Evolutionary conservation across 768 basidiomycete species (phyloP).

Genomic region (Phanerochaete sordida): DNA sequence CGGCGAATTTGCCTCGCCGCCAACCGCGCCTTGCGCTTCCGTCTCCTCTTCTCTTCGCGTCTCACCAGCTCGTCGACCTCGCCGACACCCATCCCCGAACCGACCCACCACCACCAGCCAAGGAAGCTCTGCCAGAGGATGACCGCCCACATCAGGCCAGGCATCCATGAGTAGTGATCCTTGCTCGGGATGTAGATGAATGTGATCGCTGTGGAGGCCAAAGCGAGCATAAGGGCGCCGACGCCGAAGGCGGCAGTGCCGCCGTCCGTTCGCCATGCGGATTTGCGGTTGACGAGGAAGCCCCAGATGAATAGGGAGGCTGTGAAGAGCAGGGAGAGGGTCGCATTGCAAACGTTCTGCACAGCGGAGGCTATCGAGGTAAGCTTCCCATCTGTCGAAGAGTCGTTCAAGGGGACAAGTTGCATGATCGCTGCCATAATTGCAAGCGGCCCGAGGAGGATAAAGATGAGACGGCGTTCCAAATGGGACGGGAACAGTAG

Average conservation of each 20-base stretch:
- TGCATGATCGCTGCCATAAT: constrained; percentile 81
- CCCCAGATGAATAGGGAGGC: constrained; percentile 91
- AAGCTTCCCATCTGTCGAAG: constrained; percentile 28
- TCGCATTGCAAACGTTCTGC: constrained; percentile 93
- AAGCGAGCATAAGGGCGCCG: constrained; percentile 78
- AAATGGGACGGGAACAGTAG: constrained; percentile 89
- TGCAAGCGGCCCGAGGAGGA: constrained; percentile 84
- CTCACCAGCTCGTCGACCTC: constrained; percentile 64
- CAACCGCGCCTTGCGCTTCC: constrained; percentile 41
- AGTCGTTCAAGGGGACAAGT: constrained; percentile 64
- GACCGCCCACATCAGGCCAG: constrained; percentile 84
- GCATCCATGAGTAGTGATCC: constrained; percentile 90
- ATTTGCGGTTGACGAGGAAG: constrained; percentile 77
- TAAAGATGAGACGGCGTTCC: constrained; percentile 83
- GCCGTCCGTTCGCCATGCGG: constrained; percentile 96
- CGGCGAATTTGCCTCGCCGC: constrained; percentile 47
- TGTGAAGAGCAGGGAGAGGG: constrained; percentile 94
- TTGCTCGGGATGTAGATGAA: constrained; percentile 82
- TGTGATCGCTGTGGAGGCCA: constrained; percentile 80
- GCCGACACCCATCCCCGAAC: constrained; percentile 78
- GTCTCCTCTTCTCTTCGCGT: constrained; percentile 50
- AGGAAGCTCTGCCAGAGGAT: constrained; percentile 97
- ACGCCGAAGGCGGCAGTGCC: constrained; percentile 93
- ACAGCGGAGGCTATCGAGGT: constrained; percentile 64
- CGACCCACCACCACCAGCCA: constrained; percentile 99